Conservation (phyloP, 2,329 filamentous ascomycete genomes). For the Pyricularia grisea region DNA sequence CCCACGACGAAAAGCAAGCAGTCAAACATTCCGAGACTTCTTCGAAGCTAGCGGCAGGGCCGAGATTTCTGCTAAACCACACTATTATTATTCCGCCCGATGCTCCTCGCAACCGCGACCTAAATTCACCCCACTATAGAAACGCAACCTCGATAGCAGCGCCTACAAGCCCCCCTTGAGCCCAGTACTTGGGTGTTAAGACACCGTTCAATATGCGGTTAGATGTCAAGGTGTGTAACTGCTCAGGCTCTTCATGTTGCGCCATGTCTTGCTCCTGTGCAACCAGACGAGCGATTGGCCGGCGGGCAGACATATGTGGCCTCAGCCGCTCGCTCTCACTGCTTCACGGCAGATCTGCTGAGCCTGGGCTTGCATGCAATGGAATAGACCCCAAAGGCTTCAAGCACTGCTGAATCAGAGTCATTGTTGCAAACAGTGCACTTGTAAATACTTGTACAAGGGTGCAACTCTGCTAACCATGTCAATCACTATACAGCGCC, state of each 20-base stretch:
- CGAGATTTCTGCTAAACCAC: background rate
- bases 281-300: background rate
- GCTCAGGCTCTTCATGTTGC: background rate
- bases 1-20: background rate
- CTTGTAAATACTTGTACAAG: background rate
- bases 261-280: conserved; percentile 1
- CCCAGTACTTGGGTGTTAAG: background rate
- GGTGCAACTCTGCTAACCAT: conserved; percentile 13
- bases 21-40: background rate
- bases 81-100: background rate
- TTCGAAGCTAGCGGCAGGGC: background rate
- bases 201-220: conserved; percentile 6
- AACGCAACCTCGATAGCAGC: background rate
- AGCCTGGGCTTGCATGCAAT: background rate
- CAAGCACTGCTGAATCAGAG: too few species aligned
- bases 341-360: background rate
- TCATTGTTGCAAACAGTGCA: background rate
- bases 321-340: background rate
- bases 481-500: conserved; percentile 14
- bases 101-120: background rate
- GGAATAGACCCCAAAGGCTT: background rate
- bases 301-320: conserved; percentile 1
- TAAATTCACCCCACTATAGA: conserved; percentile 2
- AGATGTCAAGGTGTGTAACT: conserved; percentile 6
- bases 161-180: background rate